Conservation (phyloP, 2,329 filamentous ascomycete species). For the Blastomyces parvus region DNA sequence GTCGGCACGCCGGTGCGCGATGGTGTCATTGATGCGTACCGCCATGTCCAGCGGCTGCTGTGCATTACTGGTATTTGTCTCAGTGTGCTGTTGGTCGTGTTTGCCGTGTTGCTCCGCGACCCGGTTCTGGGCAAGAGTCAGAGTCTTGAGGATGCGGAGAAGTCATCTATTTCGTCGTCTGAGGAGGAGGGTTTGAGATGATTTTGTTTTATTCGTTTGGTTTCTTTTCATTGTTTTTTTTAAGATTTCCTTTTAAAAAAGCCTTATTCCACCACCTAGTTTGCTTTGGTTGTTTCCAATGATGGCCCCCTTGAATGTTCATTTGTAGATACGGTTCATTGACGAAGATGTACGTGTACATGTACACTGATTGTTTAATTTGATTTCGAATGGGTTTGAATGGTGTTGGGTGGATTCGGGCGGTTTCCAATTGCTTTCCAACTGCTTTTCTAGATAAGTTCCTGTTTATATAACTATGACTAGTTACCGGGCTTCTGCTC, state of each 20-base stretch:
- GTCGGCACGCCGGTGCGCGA: slow-evolving; percentile 38
- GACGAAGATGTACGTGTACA: no score
- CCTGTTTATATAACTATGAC: no score
- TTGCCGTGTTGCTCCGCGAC: slow-evolving; percentile 39
- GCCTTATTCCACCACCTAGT: not conserved
- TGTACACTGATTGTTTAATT: no score
- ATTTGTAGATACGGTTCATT: no score
- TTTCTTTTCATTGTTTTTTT: not conserved
- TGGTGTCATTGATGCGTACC: slow-evolving; percentile 38
- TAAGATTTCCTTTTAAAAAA: not conserved
- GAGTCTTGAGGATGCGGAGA: slow-evolving; percentile 36
- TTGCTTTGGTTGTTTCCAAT: no score
- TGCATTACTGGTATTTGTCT: slow-evolving; percentile 45
- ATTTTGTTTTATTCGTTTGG: not conserved
- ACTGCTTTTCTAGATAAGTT: no score
- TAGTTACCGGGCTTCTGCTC: no score
- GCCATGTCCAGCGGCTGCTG: slow-evolving; percentile 39
- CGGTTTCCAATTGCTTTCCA: no score
- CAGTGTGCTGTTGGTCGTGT: slow-evolving; percentile 38
- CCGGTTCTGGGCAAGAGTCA: slow-evolving; percentile 40
- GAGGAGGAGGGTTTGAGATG: slow-evolving; percentile 9
- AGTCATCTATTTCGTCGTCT: slow-evolving; percentile 11
- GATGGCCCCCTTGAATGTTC: no score
- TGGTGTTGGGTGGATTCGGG: no score
- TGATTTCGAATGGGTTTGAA: no score